A percentile compares a stretch with the other conserved stretches of the same genome.
These are phyloP conservation scores for Cytospora mali DNA, from an alignment of 2,329 filamentous ascomycete genomes.

Conservation along the genomic window DNA sequence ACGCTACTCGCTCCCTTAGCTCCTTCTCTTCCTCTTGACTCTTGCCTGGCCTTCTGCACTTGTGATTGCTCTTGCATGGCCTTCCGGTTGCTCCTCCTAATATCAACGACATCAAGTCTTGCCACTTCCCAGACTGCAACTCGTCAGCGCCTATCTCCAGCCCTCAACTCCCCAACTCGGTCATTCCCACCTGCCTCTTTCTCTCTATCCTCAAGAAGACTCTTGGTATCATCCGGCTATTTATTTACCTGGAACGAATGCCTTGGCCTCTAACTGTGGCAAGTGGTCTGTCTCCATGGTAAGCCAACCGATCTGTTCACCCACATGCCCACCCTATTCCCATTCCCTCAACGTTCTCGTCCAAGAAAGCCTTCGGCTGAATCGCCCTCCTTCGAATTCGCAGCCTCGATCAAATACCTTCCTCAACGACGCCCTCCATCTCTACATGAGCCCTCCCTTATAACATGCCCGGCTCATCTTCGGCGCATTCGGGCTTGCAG, in stretches of 20 bases:
- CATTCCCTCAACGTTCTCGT: background rate
- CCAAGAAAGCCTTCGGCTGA: conserved; percentile 13
- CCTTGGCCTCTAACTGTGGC: background rate
- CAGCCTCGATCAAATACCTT: background rate
- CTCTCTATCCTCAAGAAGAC: background rate
- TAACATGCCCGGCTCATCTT: conserved; percentile 26
- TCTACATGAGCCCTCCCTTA: conserved; percentile 17
- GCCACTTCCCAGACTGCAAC: background rate
- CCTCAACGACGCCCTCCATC: background rate
- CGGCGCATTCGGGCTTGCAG: conserved; percentile 11
- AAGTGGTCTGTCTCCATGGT: conserved; percentile 12
- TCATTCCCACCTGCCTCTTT: background rate
- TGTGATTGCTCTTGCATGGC: background rate
- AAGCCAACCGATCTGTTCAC: conserved; percentile 8
- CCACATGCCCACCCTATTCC: background rate
- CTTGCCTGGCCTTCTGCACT: background rate
- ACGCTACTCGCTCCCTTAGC: background rate
- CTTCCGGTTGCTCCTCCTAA: background rate
- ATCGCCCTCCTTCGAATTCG: background rate
- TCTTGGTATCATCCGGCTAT: background rate
- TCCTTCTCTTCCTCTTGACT: background rate
- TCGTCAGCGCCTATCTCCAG: no score
- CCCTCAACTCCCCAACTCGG: background rate
- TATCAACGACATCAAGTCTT: background rate
- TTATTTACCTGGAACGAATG: background rate